Evolutionary conservation across 2,329 filamentous ascomycete species (phyloP), one percentile per base, ranked within the genome.

Genomic region (Fusarium illudens): DNA sequence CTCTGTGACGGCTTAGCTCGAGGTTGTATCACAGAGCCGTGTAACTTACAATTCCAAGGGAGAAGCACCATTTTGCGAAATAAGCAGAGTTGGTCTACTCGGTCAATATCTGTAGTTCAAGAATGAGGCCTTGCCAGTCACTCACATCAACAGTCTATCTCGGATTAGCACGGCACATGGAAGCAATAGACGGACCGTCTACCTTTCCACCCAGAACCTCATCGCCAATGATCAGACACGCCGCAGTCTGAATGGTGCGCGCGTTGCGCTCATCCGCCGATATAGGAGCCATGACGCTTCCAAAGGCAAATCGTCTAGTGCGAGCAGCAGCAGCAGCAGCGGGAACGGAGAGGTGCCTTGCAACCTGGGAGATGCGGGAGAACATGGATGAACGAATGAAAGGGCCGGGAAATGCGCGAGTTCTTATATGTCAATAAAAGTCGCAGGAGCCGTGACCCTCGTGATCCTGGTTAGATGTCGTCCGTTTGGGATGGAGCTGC

Each of bases 191-290:
- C 39, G 8, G 17, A 25, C 15, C 19, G 32, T 49, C 68, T 78
- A 93, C 94, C 90, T 98, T 98, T 73, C 96, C 95, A 20, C 94
- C 94, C 4, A 98, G 84, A 6, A 98, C 94, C 79, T 97, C 95
- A 80, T 98, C 95, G n/a, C 95, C 95, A 73, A 99, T 98, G 63
- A 99, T 94, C 68, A 98, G 81, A 79, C 93, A 97, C 59, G 92
- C 95, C 11, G 95, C 96, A 48, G 94, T 97, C 76, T 93, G 90
- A 71, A 98, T 96, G 63, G 86, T 89, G 75, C 89, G 84, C 73
- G 86, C 83, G 74, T 85, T 85, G 67, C 86, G 84, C 74, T 87
- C 83, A 62, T 84, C 83, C 62, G 83, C 77, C 73, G 81, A 80
- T 64, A 79, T 56, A 58, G 65, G 52, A 59, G 67, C 60, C 37